Evolutionary conservation across 2,329 filamentous ascomycete genomes (phyloP), one percentile per base, ranked within the genome.

Genomic region (Sporothrix sp.): DNA sequence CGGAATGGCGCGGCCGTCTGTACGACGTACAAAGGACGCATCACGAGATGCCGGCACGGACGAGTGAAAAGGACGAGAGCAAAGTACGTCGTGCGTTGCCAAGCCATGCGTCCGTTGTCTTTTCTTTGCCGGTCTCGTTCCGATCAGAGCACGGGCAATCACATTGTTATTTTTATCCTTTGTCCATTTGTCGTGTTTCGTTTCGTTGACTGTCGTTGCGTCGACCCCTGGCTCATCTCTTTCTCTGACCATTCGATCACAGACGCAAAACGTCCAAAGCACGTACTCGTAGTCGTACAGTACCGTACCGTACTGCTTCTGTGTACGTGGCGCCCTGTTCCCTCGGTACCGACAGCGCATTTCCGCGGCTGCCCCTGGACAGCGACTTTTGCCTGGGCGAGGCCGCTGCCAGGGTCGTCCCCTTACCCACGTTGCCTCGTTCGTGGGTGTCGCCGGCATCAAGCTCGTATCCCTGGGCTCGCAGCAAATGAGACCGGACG

Each of bases 341-440:
- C n/a, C n/a, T n/a, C n/a, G n/a, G n/a, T n/a, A n/a, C n/a, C n/a
- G 20, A 25, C 43, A 36, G 30, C 21, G 43, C 33, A n/a, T 18
- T 32, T 37, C 23, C n/a, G 33, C 25, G 44, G 28, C 14, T 37
- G 16, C 16, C 14, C 20, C 20, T 35, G 9, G 13, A 8, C 20
- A 35, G 13, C 28, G 10, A 23, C 16, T 25, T 14, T 11, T 44
- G 16, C n/a, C n/a, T n/a, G n/a, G n/a, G n/a, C n/a, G n/a, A n/a
- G 36, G 18, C 23, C 18, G 5, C 23, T 40, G 5, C n/a, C 28
- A 16, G 21, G 18, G n/a, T 18, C 16, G 14, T 44, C 28, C 40
- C 40, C 43, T 46, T 35, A 25, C 30, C 32, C 30, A 35, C 43
- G 43, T 46, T 46, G 30, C 30, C 43, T 36, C 36, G 20, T 46